A percentile compares a stretch with the other conserved stretches of the same genome.
Conservation (phyloP, 768 basidiomycete genomes). For the Suillus ampliporus region DNA sequence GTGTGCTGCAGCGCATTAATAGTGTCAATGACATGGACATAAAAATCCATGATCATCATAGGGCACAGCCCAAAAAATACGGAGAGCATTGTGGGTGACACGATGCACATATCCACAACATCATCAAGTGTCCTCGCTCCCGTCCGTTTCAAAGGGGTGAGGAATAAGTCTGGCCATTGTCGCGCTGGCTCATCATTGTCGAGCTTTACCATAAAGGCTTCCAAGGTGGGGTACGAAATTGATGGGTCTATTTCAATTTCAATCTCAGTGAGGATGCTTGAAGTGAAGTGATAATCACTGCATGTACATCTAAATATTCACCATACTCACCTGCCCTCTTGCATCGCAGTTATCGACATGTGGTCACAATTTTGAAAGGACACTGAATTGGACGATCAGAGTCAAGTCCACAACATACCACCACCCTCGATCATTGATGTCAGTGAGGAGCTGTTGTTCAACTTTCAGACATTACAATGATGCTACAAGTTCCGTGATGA, state of each 20-base stretch:
- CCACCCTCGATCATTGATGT: no score
- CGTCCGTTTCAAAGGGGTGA: constrained; percentile 3
- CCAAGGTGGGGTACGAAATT: constrained; percentile 6
- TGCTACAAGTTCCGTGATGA: no score
- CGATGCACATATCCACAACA: constrained; percentile 1
- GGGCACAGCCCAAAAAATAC: constrained; percentile 8
- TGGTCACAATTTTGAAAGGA: not conserved
- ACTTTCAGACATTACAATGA: no score
- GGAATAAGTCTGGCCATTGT: constrained; percentile 5
- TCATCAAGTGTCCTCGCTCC: constrained; percentile 12
- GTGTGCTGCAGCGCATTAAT: constrained; percentile 4
- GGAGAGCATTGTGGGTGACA: constrained; percentile 8
- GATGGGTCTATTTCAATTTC: constrained; percentile 5
- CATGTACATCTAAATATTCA: no score
- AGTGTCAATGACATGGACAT: constrained; percentile 8
- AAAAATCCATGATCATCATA: constrained; percentile 16
- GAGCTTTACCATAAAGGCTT: constrained; percentile 6
- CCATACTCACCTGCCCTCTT: no score
- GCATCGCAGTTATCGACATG: not conserved
- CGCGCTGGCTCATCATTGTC: constrained; percentile 3
- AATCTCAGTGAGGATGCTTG: constrained; percentile 5
- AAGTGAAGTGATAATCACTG: no score
- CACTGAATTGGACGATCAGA: not conserved
- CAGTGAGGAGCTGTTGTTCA: no score
- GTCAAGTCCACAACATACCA: no score